Percentiles rank a stretch among this genome's conserved stretches.
Evolutionary conservation across 352 stramenopile species (phyloP).

Genomic region (Blastocystis sp.): DNA sequence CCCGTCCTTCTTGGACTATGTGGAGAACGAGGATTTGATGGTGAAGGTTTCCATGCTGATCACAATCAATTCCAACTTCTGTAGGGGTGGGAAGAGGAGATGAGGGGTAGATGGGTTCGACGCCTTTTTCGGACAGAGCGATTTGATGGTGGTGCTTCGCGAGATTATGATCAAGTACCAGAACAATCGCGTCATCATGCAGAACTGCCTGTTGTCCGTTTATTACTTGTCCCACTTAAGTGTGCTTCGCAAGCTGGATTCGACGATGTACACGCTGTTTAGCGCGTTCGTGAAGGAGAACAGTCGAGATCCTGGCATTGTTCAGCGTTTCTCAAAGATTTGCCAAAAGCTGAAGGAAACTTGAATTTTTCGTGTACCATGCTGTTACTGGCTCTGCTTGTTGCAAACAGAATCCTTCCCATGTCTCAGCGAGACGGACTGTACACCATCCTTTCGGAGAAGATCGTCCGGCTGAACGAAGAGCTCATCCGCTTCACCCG

Average conservation of each 20-base stretch:
- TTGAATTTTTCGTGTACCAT: background rate
- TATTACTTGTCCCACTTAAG: constrained; percentile 54
- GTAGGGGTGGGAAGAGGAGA: background rate
- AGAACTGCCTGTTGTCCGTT: constrained; percentile 54
- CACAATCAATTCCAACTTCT: constrained; percentile 49
- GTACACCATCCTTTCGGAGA: constrained; percentile 32
- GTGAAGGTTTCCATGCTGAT: constrained; percentile 46
- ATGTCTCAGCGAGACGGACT: constrained; percentile 51
- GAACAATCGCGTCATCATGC: constrained; percentile 50
- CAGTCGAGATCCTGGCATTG: background rate
- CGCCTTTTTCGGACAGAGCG: background rate
- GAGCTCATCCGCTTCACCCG: constrained; percentile 43
- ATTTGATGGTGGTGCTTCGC: background rate
- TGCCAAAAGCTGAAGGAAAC: background rate
- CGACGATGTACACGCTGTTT: background rate
- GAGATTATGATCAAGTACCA: constrained; percentile 23
- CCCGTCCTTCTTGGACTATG: background rate
- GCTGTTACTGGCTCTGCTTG: background rate
- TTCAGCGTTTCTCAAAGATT: constrained; percentile 40
- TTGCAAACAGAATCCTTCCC: background rate
- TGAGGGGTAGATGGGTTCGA: constrained; percentile 50
- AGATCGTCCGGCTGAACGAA: constrained; percentile 35
- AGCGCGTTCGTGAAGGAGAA: constrained; percentile 13
- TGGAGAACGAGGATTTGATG: background rate
- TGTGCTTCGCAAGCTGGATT: background rate